These are phyloP conservation scores for Bretschneidera sinensis DNA, from an alignment of 345 rosid species.

Conservation along the genomic window DNA sequence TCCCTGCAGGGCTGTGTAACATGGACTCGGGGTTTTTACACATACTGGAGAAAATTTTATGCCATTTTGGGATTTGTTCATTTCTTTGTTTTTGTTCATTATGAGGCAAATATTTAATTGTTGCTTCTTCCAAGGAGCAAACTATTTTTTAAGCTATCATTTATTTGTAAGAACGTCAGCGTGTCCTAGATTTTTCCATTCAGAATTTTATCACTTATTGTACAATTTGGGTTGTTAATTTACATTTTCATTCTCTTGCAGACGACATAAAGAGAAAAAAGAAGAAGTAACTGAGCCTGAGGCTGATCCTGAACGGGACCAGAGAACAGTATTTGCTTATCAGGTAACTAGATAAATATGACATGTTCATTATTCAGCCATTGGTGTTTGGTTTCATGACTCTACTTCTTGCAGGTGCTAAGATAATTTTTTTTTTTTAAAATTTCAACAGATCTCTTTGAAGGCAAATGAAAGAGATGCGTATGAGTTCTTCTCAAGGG, in stretches of 20 bases:
- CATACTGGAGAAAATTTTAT: conserved; percentile 46
- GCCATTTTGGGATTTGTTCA: conserved; percentile 32
- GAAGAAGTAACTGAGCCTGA: conserved; percentile 78
- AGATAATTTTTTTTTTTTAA: background rate
- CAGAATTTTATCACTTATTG: background rate
- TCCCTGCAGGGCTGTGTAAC: conserved; percentile 67
- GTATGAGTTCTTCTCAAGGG: conserved; percentile 90
- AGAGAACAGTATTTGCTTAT: conserved; percentile 97
- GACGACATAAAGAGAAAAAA: conserved; percentile 76
- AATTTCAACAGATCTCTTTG: conserved; percentile 57
- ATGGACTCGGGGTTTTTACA: conserved; percentile 53
- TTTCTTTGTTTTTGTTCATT: conserved; percentile 6
- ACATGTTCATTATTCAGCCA: too few species aligned
- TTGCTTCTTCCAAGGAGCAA: conserved; percentile 17
- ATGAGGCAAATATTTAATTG: conserved; percentile 6
- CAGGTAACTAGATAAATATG: conserved; percentile 47
- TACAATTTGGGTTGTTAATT: conserved; percentile 9
- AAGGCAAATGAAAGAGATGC: conserved; percentile 94
- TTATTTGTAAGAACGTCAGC: conserved; percentile 4
- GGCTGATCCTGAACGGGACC: conserved; percentile 98
- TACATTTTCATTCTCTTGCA: conserved; percentile 33
- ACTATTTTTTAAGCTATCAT: conserved; percentile 1
- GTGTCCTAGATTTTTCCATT: background rate
- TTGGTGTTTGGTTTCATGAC: background rate
- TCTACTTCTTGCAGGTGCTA: background rate